Evolutionary conservation across 2,329 filamentous ascomycete genomes (phyloP), one percentile per base, ranked within the genome.

Genomic region (Mollisia scopiformis): DNA sequence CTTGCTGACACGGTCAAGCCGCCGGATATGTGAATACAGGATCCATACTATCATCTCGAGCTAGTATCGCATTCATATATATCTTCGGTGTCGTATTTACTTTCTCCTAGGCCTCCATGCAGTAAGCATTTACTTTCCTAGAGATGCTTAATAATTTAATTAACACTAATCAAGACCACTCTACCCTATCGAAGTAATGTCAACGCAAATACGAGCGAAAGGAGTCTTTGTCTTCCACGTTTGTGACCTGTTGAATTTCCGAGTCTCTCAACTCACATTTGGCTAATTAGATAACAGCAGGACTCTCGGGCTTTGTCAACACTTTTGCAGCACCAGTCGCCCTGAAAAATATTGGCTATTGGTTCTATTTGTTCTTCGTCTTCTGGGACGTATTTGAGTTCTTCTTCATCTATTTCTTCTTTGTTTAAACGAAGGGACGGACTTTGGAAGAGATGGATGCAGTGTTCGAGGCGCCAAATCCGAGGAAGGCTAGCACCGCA

Each of bases 391-490:
- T 79, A 8, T 67, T 79, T 19, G 78, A 80, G 59, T 74, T 70
- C 5, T 72, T 67, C 0, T 60, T 80, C 4, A 79, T 81, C 27
- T 85, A 82, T 67, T 80, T 84, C 64, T 78, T 81, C 66, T 84
- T 78, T 66, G 77, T 77, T 0, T 78, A 80, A 69, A 80, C 79
- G 1, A 80, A 80, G 68, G 77, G 77, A 19, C 72, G 77, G 4
- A 80, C 82, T 21, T 75, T 86, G 31, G 83, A 86, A 72, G 82
- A 86, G 69, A 62, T 85, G 58, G 79, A 80, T 7, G 79, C 79
- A 58, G 82, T 86, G 30, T 82, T 82, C 59, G 62, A 69, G 10
- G 58, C 58, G 14, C 6, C 6, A 16, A 60, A 60, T 51, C 58
- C 58, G 11, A 50, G 37, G 27, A 55, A 59, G 30, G 51, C 50